Evolutionary conservation across 768 basidiomycete species (phyloP).

Genomic region (Pisolithus albus): DNA sequence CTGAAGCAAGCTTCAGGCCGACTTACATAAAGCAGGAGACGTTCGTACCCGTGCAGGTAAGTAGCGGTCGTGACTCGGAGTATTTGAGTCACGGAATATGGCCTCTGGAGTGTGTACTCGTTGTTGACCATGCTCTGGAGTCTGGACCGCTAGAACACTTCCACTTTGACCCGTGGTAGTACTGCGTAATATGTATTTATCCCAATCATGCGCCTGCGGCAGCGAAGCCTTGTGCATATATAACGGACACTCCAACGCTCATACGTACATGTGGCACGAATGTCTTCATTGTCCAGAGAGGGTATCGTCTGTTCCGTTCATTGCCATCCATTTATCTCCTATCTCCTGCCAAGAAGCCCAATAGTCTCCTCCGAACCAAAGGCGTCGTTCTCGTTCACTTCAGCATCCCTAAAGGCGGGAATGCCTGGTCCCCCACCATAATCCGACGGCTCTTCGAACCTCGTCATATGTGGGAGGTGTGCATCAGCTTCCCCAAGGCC

Average conservation of each 20-base stretch:
- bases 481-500: slow-evolving; percentile 47
- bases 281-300: too few species aligned
- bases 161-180: too few species aligned
- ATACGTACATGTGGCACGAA: too few species aligned
- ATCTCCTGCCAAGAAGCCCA: slow-evolving; percentile 14
- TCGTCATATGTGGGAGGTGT: slow-evolving; percentile 66
- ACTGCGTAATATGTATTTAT: too few species aligned
- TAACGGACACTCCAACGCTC: too few species aligned
- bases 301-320: too few species aligned
- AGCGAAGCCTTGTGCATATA: too few species aligned
- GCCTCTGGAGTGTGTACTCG: slow-evolving; percentile 35
- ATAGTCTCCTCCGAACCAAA: slow-evolving; percentile 7
- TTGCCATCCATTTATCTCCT: slow-evolving; percentile 3
- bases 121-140: slow-evolving; percentile 52
- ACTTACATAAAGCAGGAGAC: too few species aligned
- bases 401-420: slow-evolving; percentile 5
- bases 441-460: slow-evolving; percentile 36
- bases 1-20: too few species aligned
- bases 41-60: too few species aligned
- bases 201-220: too few species aligned
- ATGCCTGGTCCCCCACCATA: neutral
- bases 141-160: slow-evolving; percentile 51
- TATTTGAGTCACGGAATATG: slow-evolving; percentile 23
- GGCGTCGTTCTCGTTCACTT: slow-evolving; percentile 1
- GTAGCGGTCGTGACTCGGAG: too few species aligned